Percentiles rank a stretch among this genome's conserved stretches.
Evolutionary conservation across 495 filamentous ascomycete species (phyloP).

Genomic region (Penicillium cosmopolitanum): DNA sequence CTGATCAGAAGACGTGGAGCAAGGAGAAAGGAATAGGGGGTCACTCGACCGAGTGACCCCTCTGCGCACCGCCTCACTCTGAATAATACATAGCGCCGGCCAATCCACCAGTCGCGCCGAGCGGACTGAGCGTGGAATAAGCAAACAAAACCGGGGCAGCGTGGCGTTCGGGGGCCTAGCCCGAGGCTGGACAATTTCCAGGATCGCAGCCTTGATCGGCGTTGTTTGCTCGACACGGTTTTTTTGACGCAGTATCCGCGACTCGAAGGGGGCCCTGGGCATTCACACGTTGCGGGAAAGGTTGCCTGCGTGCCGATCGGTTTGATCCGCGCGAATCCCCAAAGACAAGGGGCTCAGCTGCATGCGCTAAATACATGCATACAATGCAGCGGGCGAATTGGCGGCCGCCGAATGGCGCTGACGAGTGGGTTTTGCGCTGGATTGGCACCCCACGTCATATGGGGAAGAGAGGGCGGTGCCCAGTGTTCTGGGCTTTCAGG

Average conservation of each 20-base stretch:
- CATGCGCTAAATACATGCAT: conserved; percentile 19
- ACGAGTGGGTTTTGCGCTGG: conserved; percentile 7
- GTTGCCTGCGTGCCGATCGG: conserved; percentile 13
- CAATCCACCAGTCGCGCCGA: conserved; percentile 13
- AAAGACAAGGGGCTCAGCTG: conserved; percentile 9
- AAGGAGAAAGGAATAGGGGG: conserved; percentile 5
- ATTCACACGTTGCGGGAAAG: background rate
- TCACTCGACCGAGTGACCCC: conserved; percentile 1
- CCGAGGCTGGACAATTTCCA: background rate
- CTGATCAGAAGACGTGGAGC: conserved; percentile 10
- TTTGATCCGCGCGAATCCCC: conserved; percentile 3
- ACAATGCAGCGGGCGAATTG: conserved; percentile 12
- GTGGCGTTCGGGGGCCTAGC: conserved; percentile 4
- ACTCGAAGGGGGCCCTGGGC: background rate
- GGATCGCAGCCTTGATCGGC: conserved; percentile 1
- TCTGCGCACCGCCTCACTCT: conserved; percentile 17
- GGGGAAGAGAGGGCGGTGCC: conserved; percentile 14
- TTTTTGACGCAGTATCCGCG: conserved; percentile 13
- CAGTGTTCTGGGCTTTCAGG: conserved; percentile 6
- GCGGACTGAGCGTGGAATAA: conserved; percentile 14
- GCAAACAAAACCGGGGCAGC: conserved; percentile 9
- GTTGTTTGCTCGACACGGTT: background rate
- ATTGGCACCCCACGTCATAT: conserved; percentile 20
- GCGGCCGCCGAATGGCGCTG: conserved; percentile 15
- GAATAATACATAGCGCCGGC: conserved; percentile 2